Evolutionary conservation across 2,329 filamentous ascomycete genomes (phyloP), one percentile per base, ranked within the genome.

Genomic region (Hypoxylon sp.): DNA sequence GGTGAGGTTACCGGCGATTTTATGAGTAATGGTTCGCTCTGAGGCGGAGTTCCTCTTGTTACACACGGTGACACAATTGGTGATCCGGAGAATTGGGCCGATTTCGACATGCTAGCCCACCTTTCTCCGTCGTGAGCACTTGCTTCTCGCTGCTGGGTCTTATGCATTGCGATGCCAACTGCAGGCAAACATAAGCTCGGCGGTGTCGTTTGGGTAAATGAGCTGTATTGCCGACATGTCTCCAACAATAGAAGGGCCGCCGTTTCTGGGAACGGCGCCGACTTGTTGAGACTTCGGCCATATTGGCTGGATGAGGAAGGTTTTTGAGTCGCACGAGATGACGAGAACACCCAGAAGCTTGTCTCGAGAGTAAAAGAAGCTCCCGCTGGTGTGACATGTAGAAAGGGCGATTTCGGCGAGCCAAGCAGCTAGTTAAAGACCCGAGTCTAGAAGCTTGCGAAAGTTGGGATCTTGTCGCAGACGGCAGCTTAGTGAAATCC

Each of bases 41-140:
- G 23, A 50, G 43, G 23, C 34, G 60, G 29, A 61, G 39, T 50
- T 39, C 52, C 37, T 39, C 41, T 61, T 55, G 60, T 61, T 47
- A 43, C 46, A 55, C 39, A 25, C 21, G 45, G 48, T 69, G 60
- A 64, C 46, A 58, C 53, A 41, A 54, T 47, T 61, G 56, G n/a
- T 19, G 59, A 61, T 58, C 47, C 63, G 63, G 67, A 60, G 47
- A 67, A 62, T 53, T 50, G 32, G 48, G 39, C 55, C 63, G 55
- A 57, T 51, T 41, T 57, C 50, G 48, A 37, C 50, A 65, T 52
- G 55, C 11, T 7, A 29, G 9, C 21, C 37, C n/a, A 45, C 48
- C 27, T 21, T 57, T 52, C 45, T 16, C 47, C 32, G 37, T 14
- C 12, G 30, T 8, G n/a, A 25, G 43, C 30, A 46, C 27, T 65